Percentiles rank a stretch among this genome's conserved stretches.
Conservation (phyloP, 2,329 filamentous ascomycete species). For the Ramularia collo-cygni region DNA sequence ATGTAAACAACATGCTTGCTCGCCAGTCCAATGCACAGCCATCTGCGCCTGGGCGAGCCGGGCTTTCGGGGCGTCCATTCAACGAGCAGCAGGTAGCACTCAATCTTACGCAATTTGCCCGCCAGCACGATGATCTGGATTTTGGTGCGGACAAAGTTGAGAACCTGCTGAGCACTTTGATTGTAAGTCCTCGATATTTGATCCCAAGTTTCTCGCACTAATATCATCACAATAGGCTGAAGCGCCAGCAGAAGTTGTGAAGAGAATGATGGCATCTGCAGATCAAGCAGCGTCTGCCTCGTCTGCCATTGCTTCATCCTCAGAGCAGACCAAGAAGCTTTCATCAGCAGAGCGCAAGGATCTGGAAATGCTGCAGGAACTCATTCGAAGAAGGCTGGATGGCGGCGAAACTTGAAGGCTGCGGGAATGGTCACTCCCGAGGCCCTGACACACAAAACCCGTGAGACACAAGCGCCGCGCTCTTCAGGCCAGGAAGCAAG, state of each 20-base stretch:
- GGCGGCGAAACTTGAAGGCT: constrained; percentile 21
- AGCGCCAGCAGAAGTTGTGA: constrained; percentile 37
- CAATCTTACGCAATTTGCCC: constrained; percentile 53
- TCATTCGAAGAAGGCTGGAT: constrained; percentile 30
- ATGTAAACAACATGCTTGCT: constrained; percentile 12
- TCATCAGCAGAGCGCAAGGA: constrained; percentile 30
- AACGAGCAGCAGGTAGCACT: constrained; percentile 61
- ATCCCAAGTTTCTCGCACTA: no score
- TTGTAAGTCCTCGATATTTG: constrained; percentile 59
- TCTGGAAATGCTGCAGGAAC: constrained; percentile 29
- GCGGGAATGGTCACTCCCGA: neutral
- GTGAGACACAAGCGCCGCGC: no score
- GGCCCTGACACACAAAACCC: no score
- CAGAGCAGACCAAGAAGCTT: constrained; percentile 28
- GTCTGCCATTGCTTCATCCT: constrained; percentile 20
- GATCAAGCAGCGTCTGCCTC: constrained; percentile 19
- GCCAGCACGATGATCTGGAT: constrained; percentile 44
- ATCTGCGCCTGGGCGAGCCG: constrained; percentile 25
- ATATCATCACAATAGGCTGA: constrained; percentile 26
- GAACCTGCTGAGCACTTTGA: constrained; percentile 52
- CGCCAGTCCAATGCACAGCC: constrained; percentile 7
- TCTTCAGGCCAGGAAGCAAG: no score
- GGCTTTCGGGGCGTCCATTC: constrained; percentile 43
- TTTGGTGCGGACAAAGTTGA: constrained; percentile 41
- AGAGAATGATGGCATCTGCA: constrained; percentile 29